Percentiles rank a stretch among this genome's conserved stretches.
phyloP scores from a whole-genome alignment of 73 alveolate genomes.

The Uronychia setigera region DNA sequence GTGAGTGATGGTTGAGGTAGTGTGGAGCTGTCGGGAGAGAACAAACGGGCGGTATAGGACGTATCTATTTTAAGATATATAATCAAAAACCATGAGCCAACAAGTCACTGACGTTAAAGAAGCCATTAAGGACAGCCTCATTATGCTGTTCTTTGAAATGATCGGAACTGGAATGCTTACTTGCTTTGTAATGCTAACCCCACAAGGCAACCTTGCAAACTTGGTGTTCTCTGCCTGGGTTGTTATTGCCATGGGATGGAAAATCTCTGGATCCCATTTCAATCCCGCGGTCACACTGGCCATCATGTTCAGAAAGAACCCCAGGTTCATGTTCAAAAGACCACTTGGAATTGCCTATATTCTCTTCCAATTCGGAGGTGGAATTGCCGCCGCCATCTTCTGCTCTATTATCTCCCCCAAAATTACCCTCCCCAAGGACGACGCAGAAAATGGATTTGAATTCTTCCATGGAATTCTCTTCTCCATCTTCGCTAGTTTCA shows the following conservation, averaged over 20 bases:
- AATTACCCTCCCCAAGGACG: background rate
- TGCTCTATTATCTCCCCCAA: conserved; percentile 3
- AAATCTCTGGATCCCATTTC: conserved; percentile 75
- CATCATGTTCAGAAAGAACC: conserved; percentile 58
- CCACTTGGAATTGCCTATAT: conserved; percentile 57
- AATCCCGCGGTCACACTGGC: conserved; percentile 86
- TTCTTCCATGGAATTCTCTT: conserved; percentile 48
- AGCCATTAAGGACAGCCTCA: conserved; percentile 25
- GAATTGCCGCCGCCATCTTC: conserved; percentile 50
- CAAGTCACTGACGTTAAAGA: background rate
- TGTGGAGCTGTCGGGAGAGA: no score
- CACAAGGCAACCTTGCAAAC: conserved; percentile 37
- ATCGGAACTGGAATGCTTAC: conserved; percentile 62
- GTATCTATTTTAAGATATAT: no score
- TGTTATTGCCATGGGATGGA: conserved; percentile 61
- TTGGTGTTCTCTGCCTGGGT: conserved; percentile 68
- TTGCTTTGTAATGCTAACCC: background rate
- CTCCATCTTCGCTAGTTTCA: conserved; percentile 39
- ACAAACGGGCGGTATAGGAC: no score
- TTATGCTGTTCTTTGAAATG: conserved; percentile 48
- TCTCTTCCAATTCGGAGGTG: conserved; percentile 41
- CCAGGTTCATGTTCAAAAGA: conserved; percentile 49
- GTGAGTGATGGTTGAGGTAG: no score
- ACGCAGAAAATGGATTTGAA: conserved; percentile 7
- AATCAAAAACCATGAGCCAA: background rate